Percentiles rank a stretch among this genome's conserved stretches.
These are phyloP conservation scores for Chrysopogon serrulatus DNA, from an alignment of 176 grass and related monocot genomes.

Conservation along the genomic window DNA sequence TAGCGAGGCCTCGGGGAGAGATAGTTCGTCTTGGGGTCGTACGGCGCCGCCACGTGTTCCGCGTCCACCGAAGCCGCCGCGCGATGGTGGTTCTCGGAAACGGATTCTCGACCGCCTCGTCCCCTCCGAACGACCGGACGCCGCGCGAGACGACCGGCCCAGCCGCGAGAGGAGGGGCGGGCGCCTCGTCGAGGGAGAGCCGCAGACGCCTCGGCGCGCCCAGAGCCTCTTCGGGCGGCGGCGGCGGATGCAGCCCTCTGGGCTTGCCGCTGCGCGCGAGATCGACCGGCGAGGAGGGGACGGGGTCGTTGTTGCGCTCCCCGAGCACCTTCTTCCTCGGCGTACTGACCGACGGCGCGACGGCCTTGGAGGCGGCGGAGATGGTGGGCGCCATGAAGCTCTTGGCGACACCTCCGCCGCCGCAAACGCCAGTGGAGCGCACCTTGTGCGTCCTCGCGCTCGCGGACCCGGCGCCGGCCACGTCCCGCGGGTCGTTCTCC, in stretches of 20 bases:
- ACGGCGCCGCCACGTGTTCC: constrained; percentile 36
- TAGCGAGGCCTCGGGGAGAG: constrained; percentile 85
- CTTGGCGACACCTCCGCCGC: constrained; percentile 25
- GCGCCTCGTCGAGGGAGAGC: constrained; percentile 24
- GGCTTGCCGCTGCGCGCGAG: not conserved
- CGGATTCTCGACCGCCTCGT: not conserved
- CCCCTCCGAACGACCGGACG: not conserved
- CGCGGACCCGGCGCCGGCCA: not conserved
- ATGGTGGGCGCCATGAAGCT: constrained; percentile 96
- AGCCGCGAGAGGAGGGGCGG: not conserved
- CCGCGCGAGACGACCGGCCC: not conserved
- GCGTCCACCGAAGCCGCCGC: not conserved
- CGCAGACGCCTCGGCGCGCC: constrained; percentile 6
- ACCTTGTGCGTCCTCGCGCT: constrained; percentile 13
- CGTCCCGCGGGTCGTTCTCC: constrained; percentile 63
- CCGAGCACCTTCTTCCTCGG: constrained; percentile 60
- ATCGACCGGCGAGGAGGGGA: constrained; percentile 3
- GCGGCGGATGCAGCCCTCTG: not conserved
- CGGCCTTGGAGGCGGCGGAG: constrained; percentile 80
- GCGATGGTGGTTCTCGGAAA: not conserved
- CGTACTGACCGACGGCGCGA: constrained; percentile 31
- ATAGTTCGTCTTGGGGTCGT: constrained; percentile 87
- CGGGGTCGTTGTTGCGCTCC: constrained; percentile 48
- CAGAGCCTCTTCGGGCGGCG: not conserved
- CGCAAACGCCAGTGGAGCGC: not conserved